A percentile compares a stretch with the other conserved stretches of the same genome.
Conservation (phyloP, 257 asterid species). For the Haberlea rhodopensis region DNA sequence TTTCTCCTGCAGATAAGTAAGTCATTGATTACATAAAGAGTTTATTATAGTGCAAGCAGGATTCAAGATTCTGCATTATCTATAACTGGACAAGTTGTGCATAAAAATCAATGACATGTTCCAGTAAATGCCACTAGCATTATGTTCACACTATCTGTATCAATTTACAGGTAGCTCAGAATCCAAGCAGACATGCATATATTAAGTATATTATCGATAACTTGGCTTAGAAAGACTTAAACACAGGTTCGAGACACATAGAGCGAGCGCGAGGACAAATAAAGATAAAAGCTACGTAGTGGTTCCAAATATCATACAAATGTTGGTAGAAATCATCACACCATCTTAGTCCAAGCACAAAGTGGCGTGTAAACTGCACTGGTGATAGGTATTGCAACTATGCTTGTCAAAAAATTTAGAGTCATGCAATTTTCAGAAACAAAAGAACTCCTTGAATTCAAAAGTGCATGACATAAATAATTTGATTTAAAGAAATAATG, state of each 20-base stretch:
- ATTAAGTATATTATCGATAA: too few species aligned
- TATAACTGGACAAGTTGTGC: conserved; percentile 12
- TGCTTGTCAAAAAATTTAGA: background rate
- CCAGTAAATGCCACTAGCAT: conserved; percentile 9
- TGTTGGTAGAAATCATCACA: background rate
- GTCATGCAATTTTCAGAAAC: conserved; percentile 12
- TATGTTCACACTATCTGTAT: conserved; percentile 14
- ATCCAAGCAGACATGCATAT: background rate
- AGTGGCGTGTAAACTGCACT: conserved; percentile 11
- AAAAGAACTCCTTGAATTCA: conserved; percentile 9
- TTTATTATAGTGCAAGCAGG: conserved; percentile 10
- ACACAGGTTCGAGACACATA: background rate
- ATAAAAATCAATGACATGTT: conserved; percentile 8
- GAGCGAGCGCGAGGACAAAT: background rate
- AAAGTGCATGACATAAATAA: conserved; percentile 4
- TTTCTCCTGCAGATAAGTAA: conserved; percentile 63
- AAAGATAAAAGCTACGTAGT: background rate
- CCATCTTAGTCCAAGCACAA: background rate
- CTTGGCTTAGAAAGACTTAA: background rate
- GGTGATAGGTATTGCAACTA: background rate
- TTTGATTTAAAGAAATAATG: conserved; percentile 5
- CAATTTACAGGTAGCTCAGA: conserved; percentile 13
- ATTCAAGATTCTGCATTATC: conserved; percentile 18
- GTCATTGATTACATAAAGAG: conserved; percentile 17
- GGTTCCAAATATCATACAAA: background rate